Base-by-base conservation (phyloP, 495 filamentous ascomycete genomes). In the Bacidia rubella region DNA sequence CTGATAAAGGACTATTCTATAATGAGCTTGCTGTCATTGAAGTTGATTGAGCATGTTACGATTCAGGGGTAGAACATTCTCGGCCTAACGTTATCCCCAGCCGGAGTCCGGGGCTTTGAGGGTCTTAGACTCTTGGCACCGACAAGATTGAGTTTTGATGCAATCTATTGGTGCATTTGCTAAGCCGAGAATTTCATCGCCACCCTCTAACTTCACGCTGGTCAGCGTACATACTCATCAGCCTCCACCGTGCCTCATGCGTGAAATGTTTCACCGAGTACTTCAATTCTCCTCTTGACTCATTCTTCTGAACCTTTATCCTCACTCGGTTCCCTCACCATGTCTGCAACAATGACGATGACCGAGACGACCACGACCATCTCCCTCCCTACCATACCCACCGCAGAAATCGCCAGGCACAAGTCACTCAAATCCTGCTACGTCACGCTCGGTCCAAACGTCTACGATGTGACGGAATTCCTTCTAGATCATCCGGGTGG, bases 381-480 rank as follows among this genome's bases (percentile, higher is more conserved):
- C 15, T 5, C 29, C 25, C 74, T 96, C 24, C 89, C 90, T 39
- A 92, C 81, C 20, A 79, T 95, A 61, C 80, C 83, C 26, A 67
- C 73, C 59, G 76, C 80, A 53, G 86, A 97, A 63, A 80, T 99
- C 57, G 78, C 79, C 62, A 73, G 80, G 57, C 87, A 90, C 65
- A 93, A 87, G 61, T 82, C 75, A 44, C 67, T 65, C 38, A 81
- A 89, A 64, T 93, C 86, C 21, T 97, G 93, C 75, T 99, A 88
- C 73, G 87, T 99, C 57, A 90, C 86, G 0, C 66, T 95, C 41
- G 92, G 87, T 29, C 75, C 74, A 23, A 90, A 90, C 57, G 92
- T 97, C 59, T 97, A 87, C 77, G 88, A 99, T 74, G 77, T 99
- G 54, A 95, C 93, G 22, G 73, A 80, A 23, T 99, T 99, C 61